Percentiles rank a stretch among this genome's conserved stretches.
Evolutionary conservation across 768 basidiomycete species (phyloP).

Genomic region (Tulasnella sp.): DNA sequence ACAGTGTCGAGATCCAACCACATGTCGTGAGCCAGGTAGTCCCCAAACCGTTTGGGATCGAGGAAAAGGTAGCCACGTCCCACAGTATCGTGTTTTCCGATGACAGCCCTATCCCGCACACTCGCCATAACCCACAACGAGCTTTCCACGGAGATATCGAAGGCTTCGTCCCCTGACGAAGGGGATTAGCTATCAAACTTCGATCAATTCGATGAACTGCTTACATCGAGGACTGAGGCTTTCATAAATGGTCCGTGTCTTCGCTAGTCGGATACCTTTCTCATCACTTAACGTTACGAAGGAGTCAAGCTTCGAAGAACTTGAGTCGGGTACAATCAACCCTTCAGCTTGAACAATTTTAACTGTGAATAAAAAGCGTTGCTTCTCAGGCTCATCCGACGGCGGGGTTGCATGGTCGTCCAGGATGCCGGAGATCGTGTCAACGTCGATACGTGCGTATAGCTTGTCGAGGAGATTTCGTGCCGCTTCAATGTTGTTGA

Average conservation of each 20-base stretch:
- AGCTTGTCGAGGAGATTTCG: conserved; percentile 86
- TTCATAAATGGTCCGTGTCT: conserved; percentile 95
- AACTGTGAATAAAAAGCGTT: conserved; percentile 80
- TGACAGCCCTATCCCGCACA: conserved; percentile 77
- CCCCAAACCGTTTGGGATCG: conserved; percentile 79
- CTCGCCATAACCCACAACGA: conserved; percentile 97
- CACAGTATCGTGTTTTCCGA: conserved; percentile 89
- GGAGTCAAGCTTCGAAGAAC: conserved; percentile 74
- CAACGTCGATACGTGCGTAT: conserved; percentile 86
- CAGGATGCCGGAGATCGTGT: conserved; percentile 66
- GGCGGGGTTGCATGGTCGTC: conserved; percentile 54
- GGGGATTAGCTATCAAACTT: not conserved
- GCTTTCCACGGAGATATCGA: conserved; percentile 88
- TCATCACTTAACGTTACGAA: conserved; percentile 95
- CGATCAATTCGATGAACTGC: conserved; percentile 29
- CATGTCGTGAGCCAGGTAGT: conserved; percentile 82
- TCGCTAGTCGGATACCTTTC: conserved; percentile 78
- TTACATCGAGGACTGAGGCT: conserved; percentile 80
- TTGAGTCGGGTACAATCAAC: conserved; percentile 67
- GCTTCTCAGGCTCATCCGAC: conserved; percentile 58
- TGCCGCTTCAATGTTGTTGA: conserved; percentile 94
- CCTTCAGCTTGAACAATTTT: conserved; percentile 90
- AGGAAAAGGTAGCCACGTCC: conserved; percentile 89
- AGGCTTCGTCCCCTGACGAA: conserved; percentile 87
- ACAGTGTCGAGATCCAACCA: conserved; percentile 86